A percentile compares a stretch with the other conserved stretches of the same genome.
Evolutionary conservation across 1,284 basidiomycete species (phyloP).

Genomic region (Ceratobasidium sp.): DNA sequence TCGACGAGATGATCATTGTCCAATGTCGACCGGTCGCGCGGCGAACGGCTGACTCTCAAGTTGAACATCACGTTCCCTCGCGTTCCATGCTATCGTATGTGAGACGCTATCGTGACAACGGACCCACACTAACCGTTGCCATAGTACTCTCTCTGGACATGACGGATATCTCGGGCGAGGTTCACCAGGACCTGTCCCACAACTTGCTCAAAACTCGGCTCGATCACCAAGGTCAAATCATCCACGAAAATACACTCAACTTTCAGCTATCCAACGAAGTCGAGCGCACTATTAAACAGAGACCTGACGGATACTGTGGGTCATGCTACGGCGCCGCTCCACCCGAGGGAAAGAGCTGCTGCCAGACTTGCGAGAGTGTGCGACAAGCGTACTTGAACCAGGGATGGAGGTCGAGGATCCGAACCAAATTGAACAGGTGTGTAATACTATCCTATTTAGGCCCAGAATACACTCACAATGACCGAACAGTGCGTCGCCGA

Average conservation of each 20-base stretch:
- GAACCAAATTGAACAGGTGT: slow-evolving; percentile 90
- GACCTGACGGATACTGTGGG: slow-evolving; percentile 85
- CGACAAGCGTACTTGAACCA: slow-evolving; percentile 88
- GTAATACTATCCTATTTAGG: neutral
- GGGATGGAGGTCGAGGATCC: slow-evolving; percentile 97
- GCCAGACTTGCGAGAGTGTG: slow-evolving; percentile 97
- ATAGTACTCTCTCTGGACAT: slow-evolving; percentile 93
- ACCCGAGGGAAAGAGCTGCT: slow-evolving; percentile 83
- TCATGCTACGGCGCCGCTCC: slow-evolving; percentile 96
- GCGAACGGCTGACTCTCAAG: slow-evolving; percentile 92
- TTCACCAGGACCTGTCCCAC: slow-evolving; percentile 90
- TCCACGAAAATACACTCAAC: slow-evolving; percentile 66
- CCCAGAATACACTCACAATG: neutral
- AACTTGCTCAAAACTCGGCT: slow-evolving; percentile 90
- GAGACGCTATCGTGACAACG: neutral
- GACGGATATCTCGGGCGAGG: slow-evolving; percentile 98
- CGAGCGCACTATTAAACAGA: slow-evolving; percentile 78
- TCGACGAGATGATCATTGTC: slow-evolving; percentile 91
- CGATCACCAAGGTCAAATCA: slow-evolving; percentile 68
- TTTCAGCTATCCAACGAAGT: slow-evolving; percentile 79
- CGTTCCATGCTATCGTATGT: slow-evolving; percentile 96
- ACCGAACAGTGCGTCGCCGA: slow-evolving; percentile 84
- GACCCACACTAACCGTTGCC: neutral
- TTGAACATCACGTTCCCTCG: slow-evolving; percentile 96
- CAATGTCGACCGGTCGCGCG: slow-evolving; percentile 82